phyloP scores from a whole-genome alignment of 768 basidiomycete species.

The Leccinum disarticulatum region DNA sequence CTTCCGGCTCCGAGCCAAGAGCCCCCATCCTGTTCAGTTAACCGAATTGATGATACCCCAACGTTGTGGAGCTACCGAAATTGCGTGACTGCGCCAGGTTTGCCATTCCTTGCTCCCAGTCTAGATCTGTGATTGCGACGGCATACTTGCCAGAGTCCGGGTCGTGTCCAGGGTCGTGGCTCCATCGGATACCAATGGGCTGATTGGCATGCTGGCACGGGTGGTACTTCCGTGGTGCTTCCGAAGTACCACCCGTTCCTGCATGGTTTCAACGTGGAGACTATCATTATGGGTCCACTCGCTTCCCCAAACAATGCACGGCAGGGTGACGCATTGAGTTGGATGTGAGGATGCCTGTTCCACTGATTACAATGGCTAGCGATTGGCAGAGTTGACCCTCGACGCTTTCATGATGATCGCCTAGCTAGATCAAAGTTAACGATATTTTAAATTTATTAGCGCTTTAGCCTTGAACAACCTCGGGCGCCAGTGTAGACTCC shows the following conservation, averaged over 20 bases:
- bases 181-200: background rate
- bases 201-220: background rate
- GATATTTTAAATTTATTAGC: no score
- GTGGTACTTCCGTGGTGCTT: no score
- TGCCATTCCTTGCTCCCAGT: background rate
- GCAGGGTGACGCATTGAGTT: background rate
- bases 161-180: background rate
- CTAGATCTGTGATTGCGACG: background rate
- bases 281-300: background rate
- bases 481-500: background rate
- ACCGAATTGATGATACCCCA: background rate
- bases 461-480: background rate
- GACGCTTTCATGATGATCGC: background rate
- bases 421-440: no score
- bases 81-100: background rate
- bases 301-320: background rate
- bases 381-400: background rate
- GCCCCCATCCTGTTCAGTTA: background rate
- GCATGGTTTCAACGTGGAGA: background rate
- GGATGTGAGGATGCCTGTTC: background rate
- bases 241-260: background rate
- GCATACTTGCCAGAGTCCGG: background rate
- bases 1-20: background rate
- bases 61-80: background rate
- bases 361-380: background rate